These are phyloP conservation scores for Trichoderma parareesei DNA, from an alignment of 495 filamentous ascomycete species.

Conservation along the genomic window DNA sequence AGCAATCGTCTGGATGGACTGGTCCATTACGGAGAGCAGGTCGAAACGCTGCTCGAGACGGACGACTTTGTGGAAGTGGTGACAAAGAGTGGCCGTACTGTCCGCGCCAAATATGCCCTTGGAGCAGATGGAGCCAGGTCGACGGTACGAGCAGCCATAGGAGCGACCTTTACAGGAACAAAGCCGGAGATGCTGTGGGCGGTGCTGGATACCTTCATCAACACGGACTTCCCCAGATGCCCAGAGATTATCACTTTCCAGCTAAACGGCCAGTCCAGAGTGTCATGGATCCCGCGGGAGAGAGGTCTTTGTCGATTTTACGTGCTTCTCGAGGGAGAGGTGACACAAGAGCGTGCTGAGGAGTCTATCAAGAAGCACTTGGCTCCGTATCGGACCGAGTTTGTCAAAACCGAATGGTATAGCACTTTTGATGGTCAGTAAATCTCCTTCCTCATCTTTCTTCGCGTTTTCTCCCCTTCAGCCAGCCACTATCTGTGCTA, in stretches of 20 bases:
- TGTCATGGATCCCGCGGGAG: conserved; percentile 23
- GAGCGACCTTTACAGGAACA: conserved; percentile 19
- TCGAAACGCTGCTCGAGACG: conserved; percentile 14
- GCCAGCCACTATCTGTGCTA: too few species aligned
- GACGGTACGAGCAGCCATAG: conserved; percentile 15
- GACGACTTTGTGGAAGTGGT: conserved; percentile 13
- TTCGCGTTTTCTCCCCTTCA: neutral
- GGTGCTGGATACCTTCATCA: conserved; percentile 22
- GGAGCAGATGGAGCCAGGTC: conserved; percentile 21
- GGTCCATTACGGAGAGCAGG: conserved; percentile 17
- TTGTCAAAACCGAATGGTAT: conserved; percentile 22
- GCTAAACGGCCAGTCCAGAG: conserved; percentile 21
- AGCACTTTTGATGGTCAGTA: conserved; percentile 22
- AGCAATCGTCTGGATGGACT: conserved; percentile 12
- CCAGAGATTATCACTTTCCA: conserved; percentile 24
- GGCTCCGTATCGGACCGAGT: conserved; percentile 19
- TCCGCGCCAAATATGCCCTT: conserved; percentile 18
- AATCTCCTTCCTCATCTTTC: neutral
- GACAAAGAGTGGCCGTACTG: conserved; percentile 17
- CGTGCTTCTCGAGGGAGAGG: conserved; percentile 21
- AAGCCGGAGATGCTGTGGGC: conserved; percentile 25
- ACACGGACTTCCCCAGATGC: conserved; percentile 21
- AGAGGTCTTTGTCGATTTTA: conserved; percentile 23
- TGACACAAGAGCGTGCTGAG: conserved; percentile 19
- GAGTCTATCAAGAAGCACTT: conserved; percentile 21